Base-by-base conservation (phyloP, 306 rosid species). In the Sindora glabra region DNA sequence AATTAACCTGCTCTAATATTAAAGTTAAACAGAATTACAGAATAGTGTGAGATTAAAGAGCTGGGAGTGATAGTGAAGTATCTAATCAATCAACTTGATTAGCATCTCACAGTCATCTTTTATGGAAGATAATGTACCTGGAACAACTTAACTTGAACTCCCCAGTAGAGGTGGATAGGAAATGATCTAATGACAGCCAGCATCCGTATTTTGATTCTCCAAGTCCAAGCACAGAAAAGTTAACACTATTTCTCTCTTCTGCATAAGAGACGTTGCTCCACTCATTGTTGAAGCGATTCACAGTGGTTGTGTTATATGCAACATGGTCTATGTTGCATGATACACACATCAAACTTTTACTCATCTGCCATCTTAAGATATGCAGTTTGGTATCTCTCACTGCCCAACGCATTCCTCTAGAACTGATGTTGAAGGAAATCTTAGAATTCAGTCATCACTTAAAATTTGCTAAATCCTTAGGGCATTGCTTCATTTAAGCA, bases 341-440 rank as follows among this genome's bases (percentile, higher is more conserved):
- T 3, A n/a, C 10, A 3, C 40, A 34, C 40, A 34, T 34, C 12
- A 3, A 34, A 9, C 40, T 34, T 10, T n/a, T 9, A 1, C 60
- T 64, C 54, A 54, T 33, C 29, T 55, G 36, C 52, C 29, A 32
- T 64, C 26, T 53, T 49, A 44, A 25, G n/a, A 57, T 14, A 60
- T 33, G 21, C 59, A 51, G 42, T 7, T 34, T 54, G 47, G 18
- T 47, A 51, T 48, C 39, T 41, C 46, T 27, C 64, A 42, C 41
- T 32, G 8, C 56, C 63, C 48, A 44, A 61, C 15, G 27, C 12
- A 70, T 30, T 41, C 23, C 10, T 63, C 48, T 33, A 40, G 10
- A 41, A 18, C 21, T 11, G 23, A 48, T 38, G 18, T 40, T n/a
- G 41, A 59, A 59, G 1, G 32, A 34, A 26, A 11, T 15, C 44